Conservation (phyloP, 495 filamentous ascomycete genomes). For the Penicillium paxilli region DNA sequence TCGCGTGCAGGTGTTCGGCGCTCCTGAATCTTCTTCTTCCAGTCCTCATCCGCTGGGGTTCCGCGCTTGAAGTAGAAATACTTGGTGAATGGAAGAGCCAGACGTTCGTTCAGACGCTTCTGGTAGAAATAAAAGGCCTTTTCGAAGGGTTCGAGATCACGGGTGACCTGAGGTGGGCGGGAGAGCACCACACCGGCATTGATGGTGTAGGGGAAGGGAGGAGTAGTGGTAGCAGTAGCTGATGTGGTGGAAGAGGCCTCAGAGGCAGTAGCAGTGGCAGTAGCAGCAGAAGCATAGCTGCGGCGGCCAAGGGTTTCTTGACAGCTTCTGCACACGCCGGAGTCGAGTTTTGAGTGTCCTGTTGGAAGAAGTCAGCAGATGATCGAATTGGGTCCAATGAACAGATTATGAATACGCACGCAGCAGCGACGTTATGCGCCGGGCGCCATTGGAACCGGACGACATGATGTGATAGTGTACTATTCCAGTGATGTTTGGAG, state of each 20-base stretch:
- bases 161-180: conserved; percentile 84
- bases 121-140: conserved; percentile 95
- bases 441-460: conserved; percentile 45
- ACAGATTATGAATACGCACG: conserved; percentile 27
- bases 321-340: conserved; percentile 53
- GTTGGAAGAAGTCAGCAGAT: conserved; percentile 9
- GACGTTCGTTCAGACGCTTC: conserved; percentile 90
- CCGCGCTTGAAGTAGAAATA: conserved; percentile 96
- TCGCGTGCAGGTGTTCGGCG: conserved; percentile 76
- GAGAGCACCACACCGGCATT: conserved; percentile 82
- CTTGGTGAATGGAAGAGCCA: conserved; percentile 82
- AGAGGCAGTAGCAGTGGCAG: conserved; percentile 23
- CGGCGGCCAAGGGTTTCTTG: conserved; percentile 47
- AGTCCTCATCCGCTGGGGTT: conserved; percentile 81
- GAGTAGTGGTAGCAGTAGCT: conserved; percentile 24
- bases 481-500: conserved; percentile 9
- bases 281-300: conserved; percentile 45
- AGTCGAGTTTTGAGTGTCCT: conserved; percentile 46
- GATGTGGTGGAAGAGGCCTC: conserved; percentile 27
- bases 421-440: conserved; percentile 43
- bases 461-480: conserved; percentile 33
- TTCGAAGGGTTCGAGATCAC: conserved; percentile 81
- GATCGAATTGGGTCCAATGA: neutral
- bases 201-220: conserved; percentile 59
- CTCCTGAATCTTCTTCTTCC: conserved; percentile 80